Conservation (phyloP, 78 protist species). For the Dictyostelium firmibasis region DNA sequence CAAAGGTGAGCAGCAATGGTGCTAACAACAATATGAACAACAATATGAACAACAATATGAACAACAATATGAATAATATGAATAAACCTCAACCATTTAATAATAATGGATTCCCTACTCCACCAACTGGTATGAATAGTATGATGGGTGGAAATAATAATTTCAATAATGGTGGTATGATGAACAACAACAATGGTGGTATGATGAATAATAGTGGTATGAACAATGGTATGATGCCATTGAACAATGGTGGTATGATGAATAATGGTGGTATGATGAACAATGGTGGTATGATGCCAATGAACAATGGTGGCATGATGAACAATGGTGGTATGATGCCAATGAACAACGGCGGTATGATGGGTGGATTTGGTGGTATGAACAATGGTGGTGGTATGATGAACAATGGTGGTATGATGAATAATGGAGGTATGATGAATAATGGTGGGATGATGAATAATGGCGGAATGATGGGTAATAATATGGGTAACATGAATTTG, state of each 20-base stretch:
- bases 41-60: neutral
- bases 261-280: neutral
- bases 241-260: constrained; percentile 8
- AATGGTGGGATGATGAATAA: neutral
- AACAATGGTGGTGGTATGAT: neutral
- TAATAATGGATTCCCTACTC: neutral
- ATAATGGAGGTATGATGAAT: neutral
- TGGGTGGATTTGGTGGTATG: neutral
- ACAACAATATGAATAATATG: neutral
- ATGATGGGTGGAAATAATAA: neutral
- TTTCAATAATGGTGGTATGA: neutral
- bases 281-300: neutral
- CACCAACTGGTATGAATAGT: constrained; percentile 17
- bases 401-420: neutral
- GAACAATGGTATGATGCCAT: neutral
- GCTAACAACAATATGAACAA: neutral
- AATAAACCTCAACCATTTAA: neutral
- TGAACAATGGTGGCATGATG: constrained; percentile 7
- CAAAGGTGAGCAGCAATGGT: neutral
- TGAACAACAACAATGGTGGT: neutral
- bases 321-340: neutral
- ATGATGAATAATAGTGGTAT: neutral
- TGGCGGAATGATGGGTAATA: neutral
- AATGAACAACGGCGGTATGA: constrained; percentile 5
- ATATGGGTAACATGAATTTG: neutral